Percentiles rank a stretch among this genome's conserved stretches.
Evolutionary conservation across 441 rosid genomes (phyloP).

Genomic region (Erysimum pusillum): DNA sequence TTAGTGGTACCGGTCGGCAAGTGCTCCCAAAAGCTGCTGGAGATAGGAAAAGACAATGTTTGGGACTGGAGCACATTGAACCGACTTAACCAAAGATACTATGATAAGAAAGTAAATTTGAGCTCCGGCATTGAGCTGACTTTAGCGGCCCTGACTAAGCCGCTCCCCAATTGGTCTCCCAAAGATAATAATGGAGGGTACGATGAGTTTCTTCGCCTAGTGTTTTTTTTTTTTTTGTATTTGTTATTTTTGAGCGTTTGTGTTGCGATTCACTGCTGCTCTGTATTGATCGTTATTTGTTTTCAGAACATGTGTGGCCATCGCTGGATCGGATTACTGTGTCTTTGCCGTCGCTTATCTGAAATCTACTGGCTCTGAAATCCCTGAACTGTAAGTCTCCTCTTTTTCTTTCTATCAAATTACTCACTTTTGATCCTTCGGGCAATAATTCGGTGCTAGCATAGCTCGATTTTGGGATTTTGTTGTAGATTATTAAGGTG

Average conservation of each 20-base stretch:
- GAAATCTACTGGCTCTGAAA: constrained; percentile 96
- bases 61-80: no score
- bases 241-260: not conserved
- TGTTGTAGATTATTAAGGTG: constrained; percentile 21
- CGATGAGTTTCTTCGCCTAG: not conserved
- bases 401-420: not conserved
- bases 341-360: constrained; percentile 96
- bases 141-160: constrained; percentile 67
- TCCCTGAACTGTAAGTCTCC: constrained; percentile 68
- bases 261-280: not conserved
- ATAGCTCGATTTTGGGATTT: constrained; percentile 5
- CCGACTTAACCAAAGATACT: no score
- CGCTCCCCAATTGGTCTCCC: constrained; percentile 87
- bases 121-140: no score
- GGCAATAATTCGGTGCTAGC: not conserved
- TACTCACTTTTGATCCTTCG: constrained; percentile 2
- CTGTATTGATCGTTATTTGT: not conserved
- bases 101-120: no score
- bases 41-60: no score
- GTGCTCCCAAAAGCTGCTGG: no score
- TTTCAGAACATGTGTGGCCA: constrained; percentile 86
- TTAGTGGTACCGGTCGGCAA: no score
- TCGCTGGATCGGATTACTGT: constrained; percentile 96
- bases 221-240: not conserved
- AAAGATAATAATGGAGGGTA: constrained; percentile 94